Evolutionary conservation across 257 asterid genomes (phyloP).

Genomic region (Linderniella brevidens): DNA sequence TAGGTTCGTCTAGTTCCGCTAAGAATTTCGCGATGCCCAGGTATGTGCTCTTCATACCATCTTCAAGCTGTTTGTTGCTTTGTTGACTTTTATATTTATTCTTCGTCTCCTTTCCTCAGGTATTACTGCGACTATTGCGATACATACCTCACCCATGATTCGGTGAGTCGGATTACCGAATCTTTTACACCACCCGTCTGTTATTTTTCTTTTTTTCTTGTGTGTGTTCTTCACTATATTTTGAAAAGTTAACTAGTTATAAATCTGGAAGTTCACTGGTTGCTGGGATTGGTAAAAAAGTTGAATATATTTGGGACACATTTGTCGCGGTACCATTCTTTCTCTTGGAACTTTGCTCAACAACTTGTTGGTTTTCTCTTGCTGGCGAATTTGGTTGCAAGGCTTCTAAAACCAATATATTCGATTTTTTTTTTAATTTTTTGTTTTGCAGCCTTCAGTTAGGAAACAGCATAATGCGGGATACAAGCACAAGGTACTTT

Average conservation of each 20-base stretch:
- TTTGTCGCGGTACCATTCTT: too few species aligned
- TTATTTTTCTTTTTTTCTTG: not conserved
- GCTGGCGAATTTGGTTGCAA: not conserved
- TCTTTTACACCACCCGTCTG: not conserved
- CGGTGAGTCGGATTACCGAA: conserved; percentile 27
- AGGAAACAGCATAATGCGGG: conserved; percentile 95
- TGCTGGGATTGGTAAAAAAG: too few species aligned
- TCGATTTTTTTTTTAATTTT: conserved; percentile 3
- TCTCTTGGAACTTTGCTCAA: too few species aligned
- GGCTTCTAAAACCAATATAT: not conserved
- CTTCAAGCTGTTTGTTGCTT: not conserved
- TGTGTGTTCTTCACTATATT: not conserved
- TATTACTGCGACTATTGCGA: conserved; percentile 90
- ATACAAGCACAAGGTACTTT: conserved; percentile 83
- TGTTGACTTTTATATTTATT: too few species aligned
- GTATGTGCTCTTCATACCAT: conserved; percentile 5
- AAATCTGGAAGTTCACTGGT: too few species aligned
- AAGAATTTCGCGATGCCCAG: conserved; percentile 27
- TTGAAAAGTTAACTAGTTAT: too few species aligned
- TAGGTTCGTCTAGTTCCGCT: conserved; percentile 5
- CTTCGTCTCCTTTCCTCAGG: conserved; percentile 21
- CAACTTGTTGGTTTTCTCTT: too few species aligned
- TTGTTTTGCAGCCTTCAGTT: conserved; percentile 78
- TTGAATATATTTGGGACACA: too few species aligned
- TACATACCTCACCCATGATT: conserved; percentile 87